Percentiles rank a stretch among this genome's conserved stretches.
phyloP scores from a whole-genome alignment of 208 protist species.

The Trypanosoma lewisi region DNA sequence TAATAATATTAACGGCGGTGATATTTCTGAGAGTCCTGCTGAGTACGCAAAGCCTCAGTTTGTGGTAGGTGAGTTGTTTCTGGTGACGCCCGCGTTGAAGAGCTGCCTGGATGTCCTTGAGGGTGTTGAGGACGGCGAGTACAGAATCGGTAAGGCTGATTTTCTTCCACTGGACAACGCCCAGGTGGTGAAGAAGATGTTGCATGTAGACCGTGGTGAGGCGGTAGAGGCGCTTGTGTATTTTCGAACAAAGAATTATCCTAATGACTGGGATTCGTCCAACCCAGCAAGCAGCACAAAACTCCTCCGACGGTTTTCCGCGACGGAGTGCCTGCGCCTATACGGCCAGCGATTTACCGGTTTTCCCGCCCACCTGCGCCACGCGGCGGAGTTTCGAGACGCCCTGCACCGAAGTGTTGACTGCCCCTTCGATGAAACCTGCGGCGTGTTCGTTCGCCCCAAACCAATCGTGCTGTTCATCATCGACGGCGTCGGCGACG shows the following conservation, averaged over 20 bases:
- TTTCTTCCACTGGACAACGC: conserved; percentile 28
- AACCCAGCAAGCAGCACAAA: conserved; percentile 27
- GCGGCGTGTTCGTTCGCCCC: conserved; percentile 32
- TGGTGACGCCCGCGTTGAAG: conserved; percentile 49
- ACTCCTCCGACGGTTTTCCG: conserved; percentile 39
- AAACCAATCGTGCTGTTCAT: conserved; percentile 68
- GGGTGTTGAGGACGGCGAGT: conserved; percentile 33
- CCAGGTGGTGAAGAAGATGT: conserved; percentile 13
- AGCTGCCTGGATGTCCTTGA: conserved; percentile 63
- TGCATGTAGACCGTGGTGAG: conserved; percentile 20
- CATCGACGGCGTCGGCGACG: conserved; percentile 75
- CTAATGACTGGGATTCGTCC: conserved; percentile 39
- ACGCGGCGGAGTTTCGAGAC: conserved; percentile 2
- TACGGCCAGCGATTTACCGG: conserved; percentile 49
- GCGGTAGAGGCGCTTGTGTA: conserved; percentile 34
- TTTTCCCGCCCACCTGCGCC: conserved; percentile 35
- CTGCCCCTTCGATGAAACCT: background rate
- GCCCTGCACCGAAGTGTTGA: background rate
- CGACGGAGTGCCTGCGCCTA: conserved; percentile 26
- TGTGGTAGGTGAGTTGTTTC: conserved; percentile 65
- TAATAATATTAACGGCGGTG: background rate
- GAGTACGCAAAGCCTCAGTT: conserved; percentile 17
- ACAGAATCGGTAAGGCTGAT: conserved; percentile 28
- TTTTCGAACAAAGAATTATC: conserved; percentile 45
- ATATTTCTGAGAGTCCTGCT: no score